phyloP scores from a whole-genome alignment of 305 asterid genomes.

The Lippia alba region DNA sequence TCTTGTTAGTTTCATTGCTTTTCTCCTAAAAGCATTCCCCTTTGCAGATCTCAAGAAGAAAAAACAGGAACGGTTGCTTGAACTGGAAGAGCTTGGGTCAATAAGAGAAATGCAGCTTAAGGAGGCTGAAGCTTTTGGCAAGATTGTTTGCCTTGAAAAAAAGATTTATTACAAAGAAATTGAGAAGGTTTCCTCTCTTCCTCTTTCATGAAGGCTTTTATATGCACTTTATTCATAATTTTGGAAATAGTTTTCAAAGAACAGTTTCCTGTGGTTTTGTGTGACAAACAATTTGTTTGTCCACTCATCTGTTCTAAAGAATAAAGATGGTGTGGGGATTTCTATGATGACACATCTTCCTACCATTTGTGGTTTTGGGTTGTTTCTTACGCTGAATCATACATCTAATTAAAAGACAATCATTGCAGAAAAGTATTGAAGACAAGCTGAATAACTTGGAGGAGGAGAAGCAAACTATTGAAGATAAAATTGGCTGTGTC shows the following conservation, averaged over 20 bases:
- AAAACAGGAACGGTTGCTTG: slow-evolving; percentile 79
- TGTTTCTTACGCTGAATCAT: slow-evolving; percentile 24
- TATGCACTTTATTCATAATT: neutral
- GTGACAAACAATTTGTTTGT: neutral
- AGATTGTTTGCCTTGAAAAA: slow-evolving; percentile 95
- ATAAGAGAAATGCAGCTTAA: slow-evolving; percentile 97
- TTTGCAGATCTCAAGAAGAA: slow-evolving; percentile 84
- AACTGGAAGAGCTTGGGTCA: slow-evolving; percentile 93
- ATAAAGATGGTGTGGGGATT: neutral
- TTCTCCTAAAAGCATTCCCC: slow-evolving; percentile 25
- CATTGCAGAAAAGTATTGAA: slow-evolving; percentile 85
- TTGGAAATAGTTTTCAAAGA: too few relatives aligned
- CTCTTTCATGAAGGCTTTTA: slow-evolving; percentile 24
- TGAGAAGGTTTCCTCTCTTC: slow-evolving; percentile 67
- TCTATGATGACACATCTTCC: slow-evolving; percentile 13
- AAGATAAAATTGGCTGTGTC: slow-evolving; percentile 70
- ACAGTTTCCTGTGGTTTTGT: slow-evolving; percentile 11
- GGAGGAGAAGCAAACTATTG: slow-evolving; percentile 77
- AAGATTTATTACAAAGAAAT: slow-evolving; percentile 96
- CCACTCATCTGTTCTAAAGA: neutral
- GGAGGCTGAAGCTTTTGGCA: slow-evolving; percentile 97
- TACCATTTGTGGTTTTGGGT: slow-evolving; percentile 22
- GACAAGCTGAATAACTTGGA: slow-evolving; percentile 82
- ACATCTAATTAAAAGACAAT: slow-evolving; percentile 25
- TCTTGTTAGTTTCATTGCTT: slow-evolving; percentile 32